Evolutionary conservation across 2,329 filamentous ascomycete genomes (phyloP), one percentile per base, ranked within the genome.

Genomic region (Penicillium sp.): DNA sequence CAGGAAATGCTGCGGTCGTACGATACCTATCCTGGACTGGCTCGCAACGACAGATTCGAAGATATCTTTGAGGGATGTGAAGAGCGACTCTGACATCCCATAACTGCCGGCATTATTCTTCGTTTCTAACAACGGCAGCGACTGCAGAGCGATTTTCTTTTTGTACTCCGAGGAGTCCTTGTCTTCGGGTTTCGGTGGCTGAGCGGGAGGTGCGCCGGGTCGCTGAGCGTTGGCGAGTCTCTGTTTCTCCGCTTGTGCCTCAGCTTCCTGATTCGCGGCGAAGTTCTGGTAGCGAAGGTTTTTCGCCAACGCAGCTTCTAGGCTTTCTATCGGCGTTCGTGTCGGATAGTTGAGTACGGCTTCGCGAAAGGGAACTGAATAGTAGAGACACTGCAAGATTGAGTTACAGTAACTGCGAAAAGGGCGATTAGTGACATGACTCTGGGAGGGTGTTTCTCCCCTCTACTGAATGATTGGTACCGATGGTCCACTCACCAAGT

Each of bases 321-420:
- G 78, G 17, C 79, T 82, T 62, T 88, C 82, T 56, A 82, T 75
- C 9, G 86, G 82, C 4, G 84, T 83, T 53, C 82, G 77, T 31
- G 81, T 78, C 4, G 93, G 91, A 64, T 95, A 98, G 64, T 87
- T 90, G 70, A 98, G 83, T 59, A 98, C 88, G 64, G 91, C 83
- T 74, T 96, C 85, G 71, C 93, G 87, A 70, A 98, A 98, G 29
- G 88, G 83, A 38, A 88, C 85, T 19, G 91, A 96, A 74, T 95
- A 95, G 73, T 95, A 98, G 51, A 98, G 82, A 62, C 89, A 94
- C 74, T 98, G 93, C 51, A 98, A 81, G 63, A 98, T 95, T 13
- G 93, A 98, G 72, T 98, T 98, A 75, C 88, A 95, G 72, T 98
- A 98, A 69, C 91, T n/a, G n/a, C n/a, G n/a, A n/a, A n/a, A 97